Evolutionary conservation across 352 stramenopile genomes (phyloP).

Genomic region (Phytophthora europaea): DNA sequence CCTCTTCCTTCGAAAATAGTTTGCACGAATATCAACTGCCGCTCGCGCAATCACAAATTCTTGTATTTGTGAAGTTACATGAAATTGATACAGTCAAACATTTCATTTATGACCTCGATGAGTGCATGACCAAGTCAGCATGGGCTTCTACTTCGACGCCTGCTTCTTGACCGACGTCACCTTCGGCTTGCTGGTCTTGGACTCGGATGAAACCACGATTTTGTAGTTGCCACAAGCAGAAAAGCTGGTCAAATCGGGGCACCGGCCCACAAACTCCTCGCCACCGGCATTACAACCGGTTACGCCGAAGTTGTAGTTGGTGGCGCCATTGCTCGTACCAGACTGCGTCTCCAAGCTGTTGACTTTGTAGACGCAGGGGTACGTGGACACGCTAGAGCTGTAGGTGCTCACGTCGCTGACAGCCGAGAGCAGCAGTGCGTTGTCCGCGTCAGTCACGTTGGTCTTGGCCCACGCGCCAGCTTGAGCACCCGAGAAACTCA

Average conservation of each 20-base stretch:
- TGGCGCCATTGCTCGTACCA: constrained; percentile 16
- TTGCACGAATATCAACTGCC: no score
- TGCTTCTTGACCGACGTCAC: constrained; percentile 38
- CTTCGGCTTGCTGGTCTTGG: constrained; percentile 42
- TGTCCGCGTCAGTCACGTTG: constrained; percentile 27
- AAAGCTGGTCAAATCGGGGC: constrained; percentile 39
- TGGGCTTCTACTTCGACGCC: constrained; percentile 19
- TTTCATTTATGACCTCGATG: no score
- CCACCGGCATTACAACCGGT: constrained; percentile 46
- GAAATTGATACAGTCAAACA: no score
- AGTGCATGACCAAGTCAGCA: no score
- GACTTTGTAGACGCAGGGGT: constrained; percentile 48
- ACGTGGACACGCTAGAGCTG: constrained; percentile 25
- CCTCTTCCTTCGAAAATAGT: no score
- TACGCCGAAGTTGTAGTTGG: constrained; percentile 55
- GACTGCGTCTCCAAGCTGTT: constrained; percentile 37
- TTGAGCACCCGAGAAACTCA: constrained; percentile 4
- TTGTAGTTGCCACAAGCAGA: constrained; percentile 32
- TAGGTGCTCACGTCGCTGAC: constrained; percentile 37
- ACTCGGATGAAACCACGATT: constrained; percentile 39
- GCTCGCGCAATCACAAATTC: no score
- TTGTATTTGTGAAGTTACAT: no score
- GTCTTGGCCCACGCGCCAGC: neutral
- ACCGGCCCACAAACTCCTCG: constrained; percentile 40
- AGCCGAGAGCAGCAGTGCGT: constrained; percentile 36